A percentile compares a stretch with the other conserved stretches of the same genome.
These are phyloP conservation scores for Thuidium tamariscinum DNA, from an alignment of 225 moss, liverwort and hornwort species.

Conservation along the genomic window DNA sequence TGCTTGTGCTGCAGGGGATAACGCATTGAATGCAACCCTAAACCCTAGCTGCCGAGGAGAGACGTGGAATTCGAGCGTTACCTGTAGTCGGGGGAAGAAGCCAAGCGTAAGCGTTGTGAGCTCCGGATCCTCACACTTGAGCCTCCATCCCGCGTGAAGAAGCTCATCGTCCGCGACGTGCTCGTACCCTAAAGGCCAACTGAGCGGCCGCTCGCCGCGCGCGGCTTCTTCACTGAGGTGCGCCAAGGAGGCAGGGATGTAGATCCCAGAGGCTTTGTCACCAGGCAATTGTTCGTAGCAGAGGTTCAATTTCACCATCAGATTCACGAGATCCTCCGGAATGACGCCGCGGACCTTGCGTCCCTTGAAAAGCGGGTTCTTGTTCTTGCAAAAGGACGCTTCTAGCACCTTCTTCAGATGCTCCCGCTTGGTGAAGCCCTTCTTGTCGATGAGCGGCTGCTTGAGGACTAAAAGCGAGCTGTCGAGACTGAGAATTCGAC, in stretches of 20 bases:
- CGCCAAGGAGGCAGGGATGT: conserved; percentile 50
- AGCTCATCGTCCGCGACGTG: neutral
- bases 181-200: conserved; percentile 25
- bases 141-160: conserved; percentile 47
- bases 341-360: conserved; percentile 42
- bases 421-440: conserved; percentile 41
- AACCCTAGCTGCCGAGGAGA: neutral
- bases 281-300: conserved; percentile 41
- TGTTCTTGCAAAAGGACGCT: conserved; percentile 46
- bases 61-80: neutral
- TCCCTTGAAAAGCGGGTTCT: conserved; percentile 37
- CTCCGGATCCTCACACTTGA: conserved; percentile 54
- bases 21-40: neutral
- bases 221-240: conserved; percentile 14
- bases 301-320: conserved; percentile 67
- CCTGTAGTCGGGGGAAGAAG: conserved; percentile 76
- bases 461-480: conserved; percentile 31
- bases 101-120: conserved; percentile 62
- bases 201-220: conserved; percentile 17
- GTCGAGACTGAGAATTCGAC: conserved; percentile 42
- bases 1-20: neutral
- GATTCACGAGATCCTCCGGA: conserved; percentile 48
- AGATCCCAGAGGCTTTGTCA: conserved; percentile 29
- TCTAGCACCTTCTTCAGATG: conserved; percentile 37
- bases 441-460: conserved; percentile 21